Evolutionary conservation across 805 yeast species (phyloP).

Genomic region (Candida alai): DNA sequence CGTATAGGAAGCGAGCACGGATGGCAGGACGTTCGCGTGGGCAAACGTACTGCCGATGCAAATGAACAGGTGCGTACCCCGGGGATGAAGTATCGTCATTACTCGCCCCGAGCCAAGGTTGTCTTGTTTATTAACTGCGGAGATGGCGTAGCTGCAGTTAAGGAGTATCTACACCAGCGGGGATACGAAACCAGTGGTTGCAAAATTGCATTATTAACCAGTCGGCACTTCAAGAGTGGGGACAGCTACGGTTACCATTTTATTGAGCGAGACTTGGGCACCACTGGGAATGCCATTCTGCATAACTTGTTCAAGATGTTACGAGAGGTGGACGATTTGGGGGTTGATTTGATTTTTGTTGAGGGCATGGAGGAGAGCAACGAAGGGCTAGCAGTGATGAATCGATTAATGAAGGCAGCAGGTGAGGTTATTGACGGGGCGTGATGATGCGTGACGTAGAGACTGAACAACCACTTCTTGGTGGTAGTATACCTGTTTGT

Average conservation of each 20-base stretch:
- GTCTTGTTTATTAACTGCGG: constrained; percentile 54
- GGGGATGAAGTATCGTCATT: constrained; percentile 96
- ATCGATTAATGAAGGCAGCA: constrained; percentile 83
- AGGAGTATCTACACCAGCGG: constrained; percentile 18
- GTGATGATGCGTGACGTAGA: too few species aligned
- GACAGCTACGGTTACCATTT: too few species aligned
- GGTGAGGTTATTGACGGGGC: constrained; percentile 35
- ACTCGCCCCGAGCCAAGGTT: constrained; percentile 87
- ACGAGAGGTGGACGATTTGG: constrained; percentile 69
- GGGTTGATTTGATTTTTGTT: constrained; percentile 70
- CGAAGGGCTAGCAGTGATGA: constrained; percentile 95
- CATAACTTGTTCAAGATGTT: constrained; percentile 68
- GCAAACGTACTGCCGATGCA: constrained; percentile 61
- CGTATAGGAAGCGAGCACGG: constrained; percentile 54
- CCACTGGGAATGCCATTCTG: constrained; percentile 58
- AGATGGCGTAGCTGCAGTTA: constrained; percentile 36
- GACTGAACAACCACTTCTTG: too few species aligned
- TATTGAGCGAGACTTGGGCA: constrained; percentile 40
- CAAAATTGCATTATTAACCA: constrained; percentile 52
- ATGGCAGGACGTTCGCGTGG: constrained; percentile 65
- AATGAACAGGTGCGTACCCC: constrained; percentile 82
- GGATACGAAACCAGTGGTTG: constrained; percentile 11
- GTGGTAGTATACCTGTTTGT: too few species aligned
- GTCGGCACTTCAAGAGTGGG: constrained; percentile 31
- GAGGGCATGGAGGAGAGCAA: constrained; percentile 74